Evolutionary conservation across 2,329 filamentous ascomycete species (phyloP).

Genomic region (Cryphonectria parasitica): DNA sequence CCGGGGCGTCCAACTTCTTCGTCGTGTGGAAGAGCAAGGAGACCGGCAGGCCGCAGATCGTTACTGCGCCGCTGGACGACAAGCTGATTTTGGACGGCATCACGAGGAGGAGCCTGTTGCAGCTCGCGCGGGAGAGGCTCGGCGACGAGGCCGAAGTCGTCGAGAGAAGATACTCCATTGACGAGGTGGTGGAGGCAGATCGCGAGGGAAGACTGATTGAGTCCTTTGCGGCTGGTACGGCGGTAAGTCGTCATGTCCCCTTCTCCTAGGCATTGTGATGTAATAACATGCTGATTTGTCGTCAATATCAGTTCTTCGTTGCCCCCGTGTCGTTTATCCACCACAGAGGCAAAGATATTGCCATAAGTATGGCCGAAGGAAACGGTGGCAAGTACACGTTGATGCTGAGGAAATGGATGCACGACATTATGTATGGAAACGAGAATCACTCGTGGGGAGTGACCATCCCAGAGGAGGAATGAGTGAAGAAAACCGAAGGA

Average conservation of each 20-base stretch:
- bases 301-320: slow-evolving; percentile 64
- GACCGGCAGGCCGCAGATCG: slow-evolving; percentile 65
- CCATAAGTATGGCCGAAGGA: slow-evolving; percentile 62
- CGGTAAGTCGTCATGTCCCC: slow-evolving; percentile 56
- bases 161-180: slow-evolving; percentile 82
- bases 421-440: slow-evolving; percentile 75
- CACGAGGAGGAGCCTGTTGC: slow-evolving; percentile 79
- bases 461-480: slow-evolving; percentile 62
- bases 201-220: slow-evolving; percentile 79
- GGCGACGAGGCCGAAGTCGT: slow-evolving; percentile 68
- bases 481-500: background rate
- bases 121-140: slow-evolving; percentile 70
- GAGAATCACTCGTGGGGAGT: slow-evolving; percentile 72
- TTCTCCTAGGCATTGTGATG: background rate
- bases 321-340: slow-evolving; percentile 70
- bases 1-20: slow-evolving; percentile 92
- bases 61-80: slow-evolving; percentile 83
- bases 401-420: slow-evolving; percentile 68
- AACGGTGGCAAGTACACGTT: slow-evolving; percentile 59
- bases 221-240: slow-evolving; percentile 85
- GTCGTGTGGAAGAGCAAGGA: slow-evolving; percentile 73
- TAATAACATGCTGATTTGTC: slow-evolving; percentile 30
- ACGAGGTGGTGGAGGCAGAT: slow-evolving; percentile 73
- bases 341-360: slow-evolving; percentile 66
- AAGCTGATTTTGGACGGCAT: slow-evolving; percentile 87